phyloP scores from a whole-genome alignment of 768 basidiomycete species.

The Antrodiella citrinella region DNA sequence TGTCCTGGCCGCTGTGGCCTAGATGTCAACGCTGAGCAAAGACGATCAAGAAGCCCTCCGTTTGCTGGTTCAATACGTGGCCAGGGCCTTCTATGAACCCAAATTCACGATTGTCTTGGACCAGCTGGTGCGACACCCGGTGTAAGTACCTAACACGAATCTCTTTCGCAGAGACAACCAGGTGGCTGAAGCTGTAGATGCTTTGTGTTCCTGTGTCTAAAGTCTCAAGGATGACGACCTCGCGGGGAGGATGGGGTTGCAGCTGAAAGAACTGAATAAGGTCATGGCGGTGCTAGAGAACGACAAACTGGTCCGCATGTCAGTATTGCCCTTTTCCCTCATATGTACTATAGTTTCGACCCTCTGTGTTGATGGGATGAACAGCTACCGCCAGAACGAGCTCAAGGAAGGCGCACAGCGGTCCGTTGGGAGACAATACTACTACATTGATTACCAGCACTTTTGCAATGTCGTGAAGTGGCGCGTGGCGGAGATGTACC shows the following conservation, averaged over 20 bases:
- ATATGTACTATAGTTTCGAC: not conserved
- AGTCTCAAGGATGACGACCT: conserved; percentile 93
- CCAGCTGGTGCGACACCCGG: conserved; percentile 85
- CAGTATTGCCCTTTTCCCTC: conserved; percentile 28
- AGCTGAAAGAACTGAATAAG: conserved; percentile 86
- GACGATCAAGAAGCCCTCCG: conserved; percentile 79
- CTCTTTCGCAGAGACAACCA: conserved; percentile 11
- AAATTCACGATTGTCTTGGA: conserved; percentile 89
- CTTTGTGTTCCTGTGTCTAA: conserved; percentile 16
- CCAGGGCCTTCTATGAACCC: conserved; percentile 90
- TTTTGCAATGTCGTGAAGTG: conserved; percentile 99
- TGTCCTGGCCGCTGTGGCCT: conserved; percentile 14
- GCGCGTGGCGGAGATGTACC: conserved; percentile 89
- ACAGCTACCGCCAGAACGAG: conserved; percentile 84
- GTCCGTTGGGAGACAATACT: conserved; percentile 85
- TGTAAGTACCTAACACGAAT: conserved; percentile 61
- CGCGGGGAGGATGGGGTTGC: conserved; percentile 83
- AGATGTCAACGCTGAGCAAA: conserved; percentile 37
- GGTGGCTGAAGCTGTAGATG: conserved; percentile 6
- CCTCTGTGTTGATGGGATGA: not conserved
- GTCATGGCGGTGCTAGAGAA: conserved; percentile 75
- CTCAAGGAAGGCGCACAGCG: conserved; percentile 85
- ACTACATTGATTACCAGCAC: conserved; percentile 91
- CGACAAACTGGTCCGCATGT: conserved; percentile 76
- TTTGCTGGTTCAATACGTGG: conserved; percentile 87